These are phyloP conservation scores for Citrus inodora DNA, from an alignment of 345 rosid genomes.

Conservation along the genomic window DNA sequence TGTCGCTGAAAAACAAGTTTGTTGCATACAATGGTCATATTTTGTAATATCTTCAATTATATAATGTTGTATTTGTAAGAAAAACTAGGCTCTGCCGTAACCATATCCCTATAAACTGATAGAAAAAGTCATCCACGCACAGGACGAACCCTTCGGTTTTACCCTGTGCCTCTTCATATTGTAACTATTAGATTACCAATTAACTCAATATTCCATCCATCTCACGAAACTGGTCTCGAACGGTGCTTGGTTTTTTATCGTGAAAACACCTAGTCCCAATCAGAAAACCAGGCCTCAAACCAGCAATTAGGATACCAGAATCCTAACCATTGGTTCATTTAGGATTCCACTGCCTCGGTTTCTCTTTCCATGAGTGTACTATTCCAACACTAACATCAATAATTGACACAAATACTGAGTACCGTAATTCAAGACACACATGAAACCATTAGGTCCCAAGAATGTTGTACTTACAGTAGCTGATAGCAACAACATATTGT, in stretches of 20 bases:
- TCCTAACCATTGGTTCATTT: neutral
- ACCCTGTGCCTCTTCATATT: neutral
- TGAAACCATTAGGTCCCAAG: neutral
- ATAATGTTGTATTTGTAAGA: too few relatives aligned
- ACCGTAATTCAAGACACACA: neutral
- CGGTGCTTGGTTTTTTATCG: neutral
- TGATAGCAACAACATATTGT: constrained; percentile 15
- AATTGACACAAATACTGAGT: neutral
- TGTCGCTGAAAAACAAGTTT: too few relatives aligned
- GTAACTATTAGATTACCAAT: neutral
- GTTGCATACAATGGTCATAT: too few relatives aligned
- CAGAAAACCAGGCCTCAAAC: constrained; percentile 1
- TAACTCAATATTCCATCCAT: neutral
- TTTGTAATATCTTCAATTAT: too few relatives aligned
- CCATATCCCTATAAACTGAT: too few relatives aligned
- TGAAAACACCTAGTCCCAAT: neutral
- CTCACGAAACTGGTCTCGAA: neutral
- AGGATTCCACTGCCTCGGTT: neutral
- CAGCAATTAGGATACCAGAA: neutral
- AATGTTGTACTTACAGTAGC: neutral
- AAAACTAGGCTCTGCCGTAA: too few relatives aligned
- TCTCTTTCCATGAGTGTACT: neutral
- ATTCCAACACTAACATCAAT: neutral
- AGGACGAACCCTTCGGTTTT: neutral
- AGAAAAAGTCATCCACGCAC: too few relatives aligned